Evolutionary conservation across 768 basidiomycete species (phyloP).

Genomic region (Nevesoporus exiguus): DNA sequence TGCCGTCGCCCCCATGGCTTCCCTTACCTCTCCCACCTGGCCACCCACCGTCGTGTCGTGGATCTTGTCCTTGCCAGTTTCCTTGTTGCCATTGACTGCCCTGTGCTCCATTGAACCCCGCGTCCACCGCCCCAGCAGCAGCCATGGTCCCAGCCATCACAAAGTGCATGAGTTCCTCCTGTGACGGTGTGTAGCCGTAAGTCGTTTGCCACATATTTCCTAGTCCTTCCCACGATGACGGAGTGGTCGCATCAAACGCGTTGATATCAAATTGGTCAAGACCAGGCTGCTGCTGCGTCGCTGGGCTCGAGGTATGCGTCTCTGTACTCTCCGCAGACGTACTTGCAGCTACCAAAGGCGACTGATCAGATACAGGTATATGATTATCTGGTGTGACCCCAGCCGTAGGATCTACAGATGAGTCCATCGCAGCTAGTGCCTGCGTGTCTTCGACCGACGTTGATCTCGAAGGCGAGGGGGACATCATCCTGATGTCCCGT

Average conservation of each 20-base stretch:
- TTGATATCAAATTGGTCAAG: constrained; percentile 67
- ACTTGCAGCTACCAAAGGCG: constrained; percentile 51
- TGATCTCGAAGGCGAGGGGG: constrained; percentile 35
- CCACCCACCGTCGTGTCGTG: constrained; percentile 36
- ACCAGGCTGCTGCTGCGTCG: constrained; percentile 42
- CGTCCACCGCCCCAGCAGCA: constrained; percentile 11
- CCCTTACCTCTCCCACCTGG: constrained; percentile 40
- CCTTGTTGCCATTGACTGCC: constrained; percentile 25
- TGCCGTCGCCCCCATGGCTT: constrained; percentile 41
- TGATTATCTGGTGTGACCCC: constrained; percentile 46
- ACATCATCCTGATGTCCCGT: constrained; percentile 66
- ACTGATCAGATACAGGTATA: constrained; percentile 40
- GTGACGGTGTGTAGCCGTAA: constrained; percentile 63
- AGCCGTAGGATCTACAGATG: constrained; percentile 42
- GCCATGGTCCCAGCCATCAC: constrained; percentile 43
- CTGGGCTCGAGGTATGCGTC: constrained; percentile 32
- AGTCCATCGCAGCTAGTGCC: constrained; percentile 31
- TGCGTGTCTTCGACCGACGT: constrained; percentile 24
- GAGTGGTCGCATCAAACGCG: constrained; percentile 69
- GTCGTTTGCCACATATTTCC: constrained; percentile 75
- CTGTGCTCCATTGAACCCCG: constrained; percentile 18
- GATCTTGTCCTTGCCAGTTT: constrained; percentile 30
- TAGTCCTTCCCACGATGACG: constrained; percentile 77
- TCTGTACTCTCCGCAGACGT: constrained; percentile 48
- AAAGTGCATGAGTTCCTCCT: constrained; percentile 76